Conservation (phyloP, 257 asterid genomes). For the Mitragyna speciosa region DNA sequence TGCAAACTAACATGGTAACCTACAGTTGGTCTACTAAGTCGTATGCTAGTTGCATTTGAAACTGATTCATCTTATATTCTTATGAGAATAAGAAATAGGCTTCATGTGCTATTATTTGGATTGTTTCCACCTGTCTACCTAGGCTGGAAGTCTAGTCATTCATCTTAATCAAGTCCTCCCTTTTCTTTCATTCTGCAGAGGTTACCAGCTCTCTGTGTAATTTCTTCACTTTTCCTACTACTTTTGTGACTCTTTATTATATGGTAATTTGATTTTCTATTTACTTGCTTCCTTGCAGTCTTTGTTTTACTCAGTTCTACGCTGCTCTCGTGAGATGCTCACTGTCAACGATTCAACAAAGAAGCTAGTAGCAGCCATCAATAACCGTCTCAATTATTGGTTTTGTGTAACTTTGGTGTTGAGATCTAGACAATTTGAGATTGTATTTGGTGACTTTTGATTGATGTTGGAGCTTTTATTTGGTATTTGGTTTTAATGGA, state of each 20-base stretch:
- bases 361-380: constrained; percentile 56
- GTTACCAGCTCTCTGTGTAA: background rate
- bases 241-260: background rate
- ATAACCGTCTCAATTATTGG: constrained; percentile 63
- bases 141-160: background rate
- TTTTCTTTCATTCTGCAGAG: background rate
- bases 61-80: too few species aligned
- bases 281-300: constrained; percentile 40
- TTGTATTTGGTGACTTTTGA: too few species aligned
- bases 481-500: too few species aligned
- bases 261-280: background rate
- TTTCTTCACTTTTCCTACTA: background rate
- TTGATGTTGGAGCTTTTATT: too few species aligned
- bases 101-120: background rate
- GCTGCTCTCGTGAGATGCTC: constrained; percentile 72
- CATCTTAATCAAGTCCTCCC: background rate
- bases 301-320: constrained; percentile 70
- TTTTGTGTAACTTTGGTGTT: too few species aligned
- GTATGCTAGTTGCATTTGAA: background rate
- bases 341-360: constrained; percentile 57
- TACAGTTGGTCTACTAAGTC: background rate
- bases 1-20: background rate
- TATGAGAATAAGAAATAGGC: too few species aligned
- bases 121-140: background rate
- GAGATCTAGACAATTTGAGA: too few species aligned